A percentile compares a stretch with the other conserved stretches of the same genome.
Conservation (phyloP, 1,139 yeast species). For the Lodderomyces margitis region DNA sequence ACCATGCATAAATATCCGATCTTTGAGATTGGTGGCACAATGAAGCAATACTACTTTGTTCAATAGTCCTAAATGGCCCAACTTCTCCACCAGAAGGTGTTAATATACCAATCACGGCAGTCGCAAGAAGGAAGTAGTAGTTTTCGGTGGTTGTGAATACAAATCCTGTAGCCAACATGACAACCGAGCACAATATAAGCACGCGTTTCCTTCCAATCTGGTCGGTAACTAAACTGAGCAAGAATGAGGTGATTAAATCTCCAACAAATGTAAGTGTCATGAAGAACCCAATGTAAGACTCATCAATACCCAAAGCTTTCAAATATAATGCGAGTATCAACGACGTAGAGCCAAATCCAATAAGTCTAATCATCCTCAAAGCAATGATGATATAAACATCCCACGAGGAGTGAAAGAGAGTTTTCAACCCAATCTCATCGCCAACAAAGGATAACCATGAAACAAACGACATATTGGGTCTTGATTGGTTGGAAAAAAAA, state of each 20-base stretch:
- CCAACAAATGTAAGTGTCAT: slow-evolving; percentile 40
- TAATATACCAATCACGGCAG: slow-evolving; percentile 34
- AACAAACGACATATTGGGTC: not conserved
- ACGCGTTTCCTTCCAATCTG: slow-evolving; percentile 32
- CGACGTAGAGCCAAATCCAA: slow-evolving; percentile 43
- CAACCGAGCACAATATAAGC: slow-evolving; percentile 26
- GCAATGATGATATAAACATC: slow-evolving; percentile 32
- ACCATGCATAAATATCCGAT: slow-evolving; percentile 45
- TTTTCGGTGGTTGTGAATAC: slow-evolving; percentile 22
- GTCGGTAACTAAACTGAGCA: slow-evolving; percentile 33
- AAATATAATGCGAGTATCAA: slow-evolving; percentile 39
- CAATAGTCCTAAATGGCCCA: slow-evolving; percentile 43
- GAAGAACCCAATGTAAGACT: slow-evolving; percentile 34
- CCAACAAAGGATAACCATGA: slow-evolving; percentile 1
- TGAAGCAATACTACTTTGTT: slow-evolving; percentile 39
- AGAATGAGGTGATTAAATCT: slow-evolving; percentile 35
- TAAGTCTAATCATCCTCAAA: slow-evolving; percentile 35
- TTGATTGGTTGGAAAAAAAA: no score
- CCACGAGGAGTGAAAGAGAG: slow-evolving; percentile 23
- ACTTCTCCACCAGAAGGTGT: slow-evolving; percentile 47
- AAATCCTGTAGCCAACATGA: slow-evolving; percentile 32
- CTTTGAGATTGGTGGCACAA: slow-evolving; percentile 27
- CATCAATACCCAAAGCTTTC: slow-evolving; percentile 29
- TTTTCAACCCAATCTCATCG: slow-evolving; percentile 26
- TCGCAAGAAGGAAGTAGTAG: slow-evolving; percentile 22